Base-by-base conservation (phyloP, 1,284 basidiomycete genomes). In the Austroboletus olivaceoglutinosus region DNA sequence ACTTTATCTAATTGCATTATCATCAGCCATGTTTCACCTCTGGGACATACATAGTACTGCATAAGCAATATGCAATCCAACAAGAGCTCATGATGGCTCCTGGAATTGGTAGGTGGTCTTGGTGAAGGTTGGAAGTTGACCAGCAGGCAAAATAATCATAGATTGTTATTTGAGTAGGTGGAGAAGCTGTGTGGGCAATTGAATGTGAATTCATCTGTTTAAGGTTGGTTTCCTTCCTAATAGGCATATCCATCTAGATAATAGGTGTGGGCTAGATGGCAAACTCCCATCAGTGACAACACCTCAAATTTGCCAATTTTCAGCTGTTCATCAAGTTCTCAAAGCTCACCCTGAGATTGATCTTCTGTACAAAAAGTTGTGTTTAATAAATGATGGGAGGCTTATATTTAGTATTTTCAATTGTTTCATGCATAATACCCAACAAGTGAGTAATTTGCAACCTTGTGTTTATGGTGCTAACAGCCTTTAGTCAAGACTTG, bases 261-360 rank as follows among this genome's bases (percentile, higher is more conserved):
- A 43, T n/a, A 19, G 13, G 2, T 45, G 23, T 51, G 8, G 15
- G 49, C 41, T 64, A 91, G 85, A 77, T 83, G 73, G 87, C 89
- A 2, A 92, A 95, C 64, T 67, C 68, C 5, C 73, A 81, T 38
- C 72, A 78, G n/a, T 76, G 77, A 2, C 82, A 81, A 4, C 89
- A 77, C 54, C 81, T 99, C 36, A 86, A 94, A 68, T 93, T 95
- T 64, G 65, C 78, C 3, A 86, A 89, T 54, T 98, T 98, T 65
- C 88, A 89, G 55, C 74, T 75, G 15, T 94, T 98, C 55, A 91
- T 98, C 57, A 89, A 88, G 63, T 89, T 8, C 76, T 97, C 47
- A 96, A 96, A 65, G 77, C 81, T 2, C 80, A 95, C 19, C 84
- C 86, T 0, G 96, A 98, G 56, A 72, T 98, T 3, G 85, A 89